Percentiles rank a stretch among this genome's conserved stretches.
Evolutionary conservation across 140 eudicot genomes (phyloP).

Genomic region (Ambrosia hybrid): DNA sequence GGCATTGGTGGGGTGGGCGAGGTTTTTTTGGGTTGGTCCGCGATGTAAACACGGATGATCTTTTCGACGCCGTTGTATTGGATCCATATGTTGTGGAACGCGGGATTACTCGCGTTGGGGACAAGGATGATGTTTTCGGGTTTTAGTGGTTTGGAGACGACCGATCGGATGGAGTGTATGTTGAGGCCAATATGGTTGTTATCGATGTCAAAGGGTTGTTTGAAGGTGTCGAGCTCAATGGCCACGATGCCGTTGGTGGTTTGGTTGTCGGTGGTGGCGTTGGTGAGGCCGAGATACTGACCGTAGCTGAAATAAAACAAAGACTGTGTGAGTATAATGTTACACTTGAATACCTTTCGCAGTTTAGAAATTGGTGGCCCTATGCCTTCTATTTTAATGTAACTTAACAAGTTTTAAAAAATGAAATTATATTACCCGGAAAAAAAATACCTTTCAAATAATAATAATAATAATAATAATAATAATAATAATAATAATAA

Average conservation of each 20-base stretch:
- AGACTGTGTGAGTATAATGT: no score
- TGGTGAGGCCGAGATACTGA: conserved; percentile 64
- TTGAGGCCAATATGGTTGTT: conserved; percentile 63
- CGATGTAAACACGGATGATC: conserved; percentile 2
- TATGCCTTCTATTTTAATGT: no score
- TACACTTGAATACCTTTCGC: no score
- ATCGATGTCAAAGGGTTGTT: conserved; percentile 59
- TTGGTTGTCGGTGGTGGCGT: conserved; percentile 46
- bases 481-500: no score
- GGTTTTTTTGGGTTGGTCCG: conserved; percentile 26
- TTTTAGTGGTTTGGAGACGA: conserved; percentile 11
- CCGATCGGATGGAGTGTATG: conserved; percentile 48
- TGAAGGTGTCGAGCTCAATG: conserved; percentile 71
- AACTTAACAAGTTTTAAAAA: no score
- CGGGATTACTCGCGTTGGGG: conserved; percentile 23
- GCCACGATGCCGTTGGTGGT: conserved; percentile 51
- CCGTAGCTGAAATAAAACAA: conserved; percentile 39
- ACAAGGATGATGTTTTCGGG: conserved; percentile 38
- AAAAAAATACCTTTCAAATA: no score
- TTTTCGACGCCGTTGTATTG: neutral
- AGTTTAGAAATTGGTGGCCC: no score
- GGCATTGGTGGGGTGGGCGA: conserved; percentile 10
- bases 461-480: no score
- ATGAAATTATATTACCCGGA: no score
- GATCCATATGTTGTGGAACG: neutral